Evolutionary conservation across 495 filamentous ascomycete species (phyloP).

Genomic region (Talaromyces adpressus): DNA sequence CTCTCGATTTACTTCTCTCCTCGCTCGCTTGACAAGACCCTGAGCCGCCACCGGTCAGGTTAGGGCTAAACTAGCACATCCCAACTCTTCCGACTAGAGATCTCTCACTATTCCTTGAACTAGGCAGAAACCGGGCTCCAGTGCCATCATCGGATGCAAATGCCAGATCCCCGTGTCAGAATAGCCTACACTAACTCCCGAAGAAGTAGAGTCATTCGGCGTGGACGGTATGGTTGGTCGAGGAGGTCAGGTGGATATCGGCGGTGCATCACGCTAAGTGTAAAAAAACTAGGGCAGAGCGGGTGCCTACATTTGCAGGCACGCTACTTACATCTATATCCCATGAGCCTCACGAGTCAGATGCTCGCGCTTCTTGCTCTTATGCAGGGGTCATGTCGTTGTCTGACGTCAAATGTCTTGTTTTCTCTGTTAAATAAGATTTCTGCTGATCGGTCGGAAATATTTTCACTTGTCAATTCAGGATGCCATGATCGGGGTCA

Average conservation of each 20-base stretch:
- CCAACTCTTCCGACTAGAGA: neutral
- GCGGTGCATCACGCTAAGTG: neutral
- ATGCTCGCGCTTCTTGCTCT: neutral
- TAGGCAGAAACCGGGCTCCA: neutral
- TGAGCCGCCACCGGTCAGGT: neutral
- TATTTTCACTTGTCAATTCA: neutral
- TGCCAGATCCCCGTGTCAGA: neutral
- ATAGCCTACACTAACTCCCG: neutral
- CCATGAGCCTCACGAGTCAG: slow-evolving; percentile 2
- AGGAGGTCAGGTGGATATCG: neutral
- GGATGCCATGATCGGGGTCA: neutral
- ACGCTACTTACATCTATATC: neutral
- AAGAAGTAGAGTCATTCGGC: neutral
- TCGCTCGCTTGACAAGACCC: neutral
- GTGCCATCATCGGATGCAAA: neutral
- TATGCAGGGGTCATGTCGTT: neutral
- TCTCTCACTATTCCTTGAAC: neutral
- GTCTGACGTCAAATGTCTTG: neutral
- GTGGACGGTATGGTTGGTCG: neutral
- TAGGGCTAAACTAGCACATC: neutral
- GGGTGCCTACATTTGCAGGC: neutral
- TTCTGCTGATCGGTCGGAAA: neutral
- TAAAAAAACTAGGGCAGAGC: neutral
- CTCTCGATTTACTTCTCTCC: neutral
- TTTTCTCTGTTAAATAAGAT: neutral